Percentiles rank a stretch among this genome's conserved stretches.
Conservation (phyloP, 2,329 filamentous ascomycete genomes). For the Penicillium sp. region DNA sequence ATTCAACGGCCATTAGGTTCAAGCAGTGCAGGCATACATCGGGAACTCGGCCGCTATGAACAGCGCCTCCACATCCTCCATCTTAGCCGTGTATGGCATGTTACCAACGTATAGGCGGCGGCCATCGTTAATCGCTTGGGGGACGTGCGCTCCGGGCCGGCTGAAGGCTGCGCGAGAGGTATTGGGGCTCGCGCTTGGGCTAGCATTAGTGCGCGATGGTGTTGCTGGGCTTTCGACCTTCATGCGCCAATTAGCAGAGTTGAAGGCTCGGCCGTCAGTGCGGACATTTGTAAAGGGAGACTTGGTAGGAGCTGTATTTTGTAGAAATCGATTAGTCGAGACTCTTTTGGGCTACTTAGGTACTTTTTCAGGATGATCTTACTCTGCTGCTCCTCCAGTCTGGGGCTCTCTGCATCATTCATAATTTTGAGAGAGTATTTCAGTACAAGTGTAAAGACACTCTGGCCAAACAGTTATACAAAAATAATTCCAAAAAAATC, state of each 20-base stretch:
- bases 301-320: conserved; percentile 29
- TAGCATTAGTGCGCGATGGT: conserved; percentile 18
- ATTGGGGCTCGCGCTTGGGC: conserved; percentile 16
- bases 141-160: conserved; percentile 30
- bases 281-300: conserved; percentile 33
- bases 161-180: conserved; percentile 33
- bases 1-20: conserved; percentile 1
- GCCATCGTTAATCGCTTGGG: conserved; percentile 40
- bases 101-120: conserved; percentile 55
- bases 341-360: conserved; percentile 15
- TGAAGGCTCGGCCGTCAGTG: conserved; percentile 38
- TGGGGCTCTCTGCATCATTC: conserved; percentile 30
- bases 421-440: conserved; percentile 18
- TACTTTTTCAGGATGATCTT: conserved; percentile 16
- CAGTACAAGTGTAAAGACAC: neutral
- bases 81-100: conserved; percentile 54
- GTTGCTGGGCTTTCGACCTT: conserved; percentile 37
- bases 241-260: conserved; percentile 43
- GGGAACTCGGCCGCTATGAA: conserved; percentile 43
- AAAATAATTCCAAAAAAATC: neutral
- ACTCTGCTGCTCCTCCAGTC: conserved; percentile 35
- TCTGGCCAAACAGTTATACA: too few species aligned
- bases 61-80: conserved; percentile 49
- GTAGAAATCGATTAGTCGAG: conserved; percentile 10
- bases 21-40: conserved; percentile 30